phyloP scores from a whole-genome alignment of 1,284 basidiomycete genomes.

The Kwoniella shivajii region DNA sequence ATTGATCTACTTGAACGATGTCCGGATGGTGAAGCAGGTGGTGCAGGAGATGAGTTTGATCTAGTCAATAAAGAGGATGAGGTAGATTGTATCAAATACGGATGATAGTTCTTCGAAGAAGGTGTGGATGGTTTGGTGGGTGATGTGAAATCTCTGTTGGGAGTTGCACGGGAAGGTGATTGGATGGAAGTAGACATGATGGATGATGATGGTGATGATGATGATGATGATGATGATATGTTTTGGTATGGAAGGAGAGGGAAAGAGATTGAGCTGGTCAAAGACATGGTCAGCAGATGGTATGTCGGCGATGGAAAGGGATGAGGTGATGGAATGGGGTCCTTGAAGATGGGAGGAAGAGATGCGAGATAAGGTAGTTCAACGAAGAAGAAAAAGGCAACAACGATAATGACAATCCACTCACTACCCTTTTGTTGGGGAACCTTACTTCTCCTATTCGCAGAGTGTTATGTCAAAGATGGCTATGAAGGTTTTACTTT shows the following conservation, averaged over 20 bases:
- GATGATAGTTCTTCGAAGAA: constrained; percentile 29
- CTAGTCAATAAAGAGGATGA: constrained; percentile 37
- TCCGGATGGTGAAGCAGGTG: constrained; percentile 13
- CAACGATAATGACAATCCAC: no score
- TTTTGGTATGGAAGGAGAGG: constrained; percentile 5
- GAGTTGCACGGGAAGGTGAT: background rate
- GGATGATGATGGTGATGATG: constrained; percentile 13
- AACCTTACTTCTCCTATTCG: no score
- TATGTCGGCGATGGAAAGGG: background rate
- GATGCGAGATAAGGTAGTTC: no score
- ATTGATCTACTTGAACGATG: constrained; percentile 36
- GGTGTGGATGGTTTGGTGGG: constrained; percentile 13
- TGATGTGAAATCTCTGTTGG: constrained; percentile 8
- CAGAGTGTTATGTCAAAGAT: no score
- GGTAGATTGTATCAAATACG: constrained; percentile 38
- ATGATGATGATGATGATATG: background rate
- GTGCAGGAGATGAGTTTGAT: constrained; percentile 38
- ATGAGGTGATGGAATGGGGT: no score
- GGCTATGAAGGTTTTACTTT: no score
- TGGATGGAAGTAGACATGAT: constrained; percentile 12
- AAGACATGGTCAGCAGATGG: constrained; percentile 3
- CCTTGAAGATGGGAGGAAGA: no score
- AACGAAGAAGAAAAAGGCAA: no score
- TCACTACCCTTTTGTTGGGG: no score
- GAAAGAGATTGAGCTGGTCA: constrained; percentile 4